Conservation (phyloP, 2,329 filamentous ascomycete genomes). For the Neospermospora avenae region DNA sequence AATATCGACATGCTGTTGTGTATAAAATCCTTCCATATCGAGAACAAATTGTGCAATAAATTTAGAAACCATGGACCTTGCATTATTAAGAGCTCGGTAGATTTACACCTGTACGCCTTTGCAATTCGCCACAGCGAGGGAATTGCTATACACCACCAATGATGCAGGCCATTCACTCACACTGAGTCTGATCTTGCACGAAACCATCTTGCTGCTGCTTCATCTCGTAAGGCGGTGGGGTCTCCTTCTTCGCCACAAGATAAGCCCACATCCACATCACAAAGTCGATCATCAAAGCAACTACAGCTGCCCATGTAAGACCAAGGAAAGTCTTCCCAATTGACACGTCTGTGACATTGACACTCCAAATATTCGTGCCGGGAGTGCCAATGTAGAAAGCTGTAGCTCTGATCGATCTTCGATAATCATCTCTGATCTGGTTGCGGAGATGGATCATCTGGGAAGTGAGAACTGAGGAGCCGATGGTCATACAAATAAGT, state of each 20-base stretch:
- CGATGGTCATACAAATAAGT: constrained; percentile 1
- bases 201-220: background rate
- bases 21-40: too few species aligned
- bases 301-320: constrained; percentile 3
- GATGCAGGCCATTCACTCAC: too few species aligned
- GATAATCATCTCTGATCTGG: constrained; percentile 1
- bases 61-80: too few species aligned
- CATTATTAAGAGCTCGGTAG: too few species aligned
- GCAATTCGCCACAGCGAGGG: too few species aligned
- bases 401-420: background rate
- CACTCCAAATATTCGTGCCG: background rate
- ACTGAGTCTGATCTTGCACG: background rate
- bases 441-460: constrained; percentile 3
- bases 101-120: too few species aligned
- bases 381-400: background rate
- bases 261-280: constrained; percentile 1
- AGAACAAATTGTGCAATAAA: too few species aligned
- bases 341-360: background rate
- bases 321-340: background rate
- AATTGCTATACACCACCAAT: too few species aligned
- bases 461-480: constrained; percentile 1
- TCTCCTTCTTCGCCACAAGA: background rate
- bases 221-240: background rate
- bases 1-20: too few species aligned
- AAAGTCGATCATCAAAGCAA: background rate